Conservation (phyloP, 2,329 filamentous ascomycete species). For the Aspergillus ochraceus region DNA sequence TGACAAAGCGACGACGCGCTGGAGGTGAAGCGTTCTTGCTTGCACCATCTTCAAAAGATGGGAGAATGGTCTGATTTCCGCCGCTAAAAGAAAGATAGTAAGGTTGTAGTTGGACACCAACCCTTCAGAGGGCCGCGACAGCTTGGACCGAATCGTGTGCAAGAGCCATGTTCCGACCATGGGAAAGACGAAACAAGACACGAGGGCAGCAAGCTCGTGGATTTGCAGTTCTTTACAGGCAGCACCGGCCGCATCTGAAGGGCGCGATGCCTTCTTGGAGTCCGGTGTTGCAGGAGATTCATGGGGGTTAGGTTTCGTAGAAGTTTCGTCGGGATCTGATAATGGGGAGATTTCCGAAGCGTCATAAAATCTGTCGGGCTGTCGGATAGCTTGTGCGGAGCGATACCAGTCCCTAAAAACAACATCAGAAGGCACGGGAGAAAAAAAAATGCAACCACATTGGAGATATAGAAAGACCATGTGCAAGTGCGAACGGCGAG, state of each 20-base stretch:
- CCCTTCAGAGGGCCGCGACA: conserved; percentile 80
- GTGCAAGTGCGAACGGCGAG: too few species aligned
- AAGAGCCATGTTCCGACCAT: conserved; percentile 78
- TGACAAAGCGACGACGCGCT: conserved; percentile 61
- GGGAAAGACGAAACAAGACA: conserved; percentile 77
- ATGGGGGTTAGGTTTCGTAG: conserved; percentile 9
- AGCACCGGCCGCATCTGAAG: conserved; percentile 28
- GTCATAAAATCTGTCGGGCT: conserved; percentile 36
- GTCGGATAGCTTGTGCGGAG: conserved; percentile 64
- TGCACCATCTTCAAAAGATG: conserved; percentile 81
- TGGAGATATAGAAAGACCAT: not conserved
- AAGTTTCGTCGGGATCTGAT: conserved; percentile 29
- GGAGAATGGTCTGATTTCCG: conserved; percentile 78
- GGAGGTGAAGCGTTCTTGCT: conserved; percentile 75
- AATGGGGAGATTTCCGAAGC: conserved; percentile 21
- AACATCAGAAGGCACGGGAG: conserved; percentile 11
- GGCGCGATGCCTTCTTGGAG: conserved; percentile 4
- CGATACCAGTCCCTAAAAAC: conserved; percentile 68
- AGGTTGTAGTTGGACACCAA: conserved; percentile 92
- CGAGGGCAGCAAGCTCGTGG: conserved; percentile 73
- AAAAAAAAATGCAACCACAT: not conserved
- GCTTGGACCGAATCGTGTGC: conserved; percentile 75
- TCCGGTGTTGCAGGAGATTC: conserved; percentile 3
- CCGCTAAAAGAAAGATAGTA: conserved; percentile 82
- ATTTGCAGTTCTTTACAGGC: conserved; percentile 66